Evolutionary conservation across 2,329 filamentous ascomycete species (phyloP).

Genomic region (Microsporum audouinii): DNA sequence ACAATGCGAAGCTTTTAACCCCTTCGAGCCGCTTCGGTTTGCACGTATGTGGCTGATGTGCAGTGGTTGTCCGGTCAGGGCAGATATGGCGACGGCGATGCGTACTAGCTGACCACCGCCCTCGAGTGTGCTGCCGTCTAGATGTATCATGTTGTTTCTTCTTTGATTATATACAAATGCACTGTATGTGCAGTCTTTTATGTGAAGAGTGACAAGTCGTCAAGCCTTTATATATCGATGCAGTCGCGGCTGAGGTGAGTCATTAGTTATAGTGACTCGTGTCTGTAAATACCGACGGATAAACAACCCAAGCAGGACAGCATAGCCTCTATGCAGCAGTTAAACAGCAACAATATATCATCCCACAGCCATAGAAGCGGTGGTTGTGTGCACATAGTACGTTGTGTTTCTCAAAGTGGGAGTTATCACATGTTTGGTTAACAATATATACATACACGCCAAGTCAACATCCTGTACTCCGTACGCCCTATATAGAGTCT

Average conservation of each 20-base stretch:
- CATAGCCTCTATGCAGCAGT: no score
- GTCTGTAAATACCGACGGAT: no score
- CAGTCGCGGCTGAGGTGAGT: not conserved
- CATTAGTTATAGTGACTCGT: not conserved
- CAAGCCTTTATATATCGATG: not conserved
- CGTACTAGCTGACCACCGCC: constrained; percentile 52
- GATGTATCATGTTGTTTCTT: constrained; percentile 20
- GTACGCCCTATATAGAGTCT: no score
- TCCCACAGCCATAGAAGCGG: no score
- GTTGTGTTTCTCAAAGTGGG: no score
- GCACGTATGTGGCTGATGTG: constrained; percentile 44
- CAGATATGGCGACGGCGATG: constrained; percentile 44
- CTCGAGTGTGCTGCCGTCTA: constrained; percentile 49
- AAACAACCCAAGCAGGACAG: no score
- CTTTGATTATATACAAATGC: constrained; percentile 21
- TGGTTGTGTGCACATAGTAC: no score
- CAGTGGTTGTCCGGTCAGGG: constrained; percentile 41
- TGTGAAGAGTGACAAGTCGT: not conserved
- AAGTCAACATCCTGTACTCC: no score
- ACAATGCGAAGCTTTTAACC: constrained; percentile 48
- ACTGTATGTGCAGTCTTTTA: not conserved
- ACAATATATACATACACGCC: no score
- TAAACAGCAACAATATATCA: no score
- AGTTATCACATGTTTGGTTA: no score
- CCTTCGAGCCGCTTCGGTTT: constrained; percentile 39